Percentiles rank a stretch among this genome's conserved stretches.
Evolutionary conservation across 768 basidiomycete genomes (phyloP).

Genomic region (Termitomyces sp.): DNA sequence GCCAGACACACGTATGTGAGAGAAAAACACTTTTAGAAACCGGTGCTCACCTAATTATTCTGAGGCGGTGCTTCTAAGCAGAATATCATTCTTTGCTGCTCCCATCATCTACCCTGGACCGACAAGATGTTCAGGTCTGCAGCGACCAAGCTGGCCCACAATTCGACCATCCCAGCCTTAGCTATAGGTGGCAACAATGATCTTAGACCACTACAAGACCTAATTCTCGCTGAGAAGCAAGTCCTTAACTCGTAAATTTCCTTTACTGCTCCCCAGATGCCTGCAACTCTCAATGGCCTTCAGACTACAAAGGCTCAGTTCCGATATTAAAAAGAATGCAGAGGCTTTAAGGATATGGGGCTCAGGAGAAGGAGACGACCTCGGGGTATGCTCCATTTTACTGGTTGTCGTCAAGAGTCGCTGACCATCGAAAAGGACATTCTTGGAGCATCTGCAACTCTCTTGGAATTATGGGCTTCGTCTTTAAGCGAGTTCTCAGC

Average conservation of each 20-base stretch:
- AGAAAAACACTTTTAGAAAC: background rate
- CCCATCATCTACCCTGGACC: background rate
- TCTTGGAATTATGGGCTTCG: slow-evolving; percentile 62
- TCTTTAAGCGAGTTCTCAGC: slow-evolving; percentile 66
- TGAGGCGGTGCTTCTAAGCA: background rate
- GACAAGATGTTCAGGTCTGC: slow-evolving; percentile 67
- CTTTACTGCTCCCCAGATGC: slow-evolving; percentile 7
- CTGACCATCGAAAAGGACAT: slow-evolving; percentile 50
- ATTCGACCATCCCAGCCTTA: slow-evolving; percentile 72
- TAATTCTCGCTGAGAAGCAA: slow-evolving; percentile 85
- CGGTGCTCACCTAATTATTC: background rate
- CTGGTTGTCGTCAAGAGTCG: background rate
- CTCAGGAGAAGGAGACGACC: slow-evolving; percentile 76
- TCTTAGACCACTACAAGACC: slow-evolving; percentile 75
- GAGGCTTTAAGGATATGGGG: slow-evolving; percentile 76
- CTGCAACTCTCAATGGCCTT: background rate
- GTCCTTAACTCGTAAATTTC: slow-evolving; percentile 65
- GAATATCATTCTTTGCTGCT: background rate
- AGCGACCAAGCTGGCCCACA: slow-evolving; percentile 84
- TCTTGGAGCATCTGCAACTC: slow-evolving; percentile 59
- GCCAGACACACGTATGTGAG: background rate
- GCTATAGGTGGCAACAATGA: slow-evolving; percentile 74
- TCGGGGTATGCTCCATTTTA: slow-evolving; percentile 47
- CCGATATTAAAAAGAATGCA: slow-evolving; percentile 62
- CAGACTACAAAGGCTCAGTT: slow-evolving; percentile 62